Evolutionary conservation across 225 moss, liverwort and hornwort species (phyloP).

Genomic region (Marchantia polymorpha): DNA sequence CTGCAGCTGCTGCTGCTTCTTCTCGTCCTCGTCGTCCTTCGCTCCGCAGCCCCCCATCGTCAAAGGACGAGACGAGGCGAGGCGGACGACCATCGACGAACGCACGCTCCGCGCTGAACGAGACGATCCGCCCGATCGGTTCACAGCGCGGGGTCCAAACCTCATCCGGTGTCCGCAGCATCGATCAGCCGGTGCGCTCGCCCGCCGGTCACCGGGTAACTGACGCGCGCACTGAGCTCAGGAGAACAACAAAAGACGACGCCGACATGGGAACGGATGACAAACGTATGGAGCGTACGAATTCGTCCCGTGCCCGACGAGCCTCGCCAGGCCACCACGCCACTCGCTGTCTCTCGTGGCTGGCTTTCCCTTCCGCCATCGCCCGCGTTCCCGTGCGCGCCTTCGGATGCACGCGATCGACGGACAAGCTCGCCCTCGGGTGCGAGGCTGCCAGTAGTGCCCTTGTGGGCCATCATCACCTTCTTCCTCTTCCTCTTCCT

Average conservation of each 20-base stretch:
- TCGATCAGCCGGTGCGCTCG: not conserved
- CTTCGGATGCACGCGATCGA: too few relatives aligned
- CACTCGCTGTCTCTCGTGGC: too few relatives aligned
- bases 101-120: not conserved
- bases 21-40: too few relatives aligned
- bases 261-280: not conserved
- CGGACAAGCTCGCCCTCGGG: too few relatives aligned
- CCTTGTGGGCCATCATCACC: too few relatives aligned
- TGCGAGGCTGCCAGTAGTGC: too few relatives aligned
- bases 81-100: too few relatives aligned
- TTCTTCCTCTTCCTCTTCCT: too few relatives aligned
- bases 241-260: not conserved
- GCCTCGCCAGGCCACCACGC: not conserved
- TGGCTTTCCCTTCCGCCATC: too few relatives aligned
- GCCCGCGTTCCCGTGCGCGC: not conserved
- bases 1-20: too few relatives aligned
- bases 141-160: not conserved
- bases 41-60: too few relatives aligned
- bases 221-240: not conserved
- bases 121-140: not conserved
- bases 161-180: not conserved
- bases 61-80: too few relatives aligned
- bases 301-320: not conserved
- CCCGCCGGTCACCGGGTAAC: not conserved
- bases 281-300: conserved; percentile 14